Conservation (phyloP, 2,329 filamentous ascomycete species). For the Colletotrichum cereale region DNA sequence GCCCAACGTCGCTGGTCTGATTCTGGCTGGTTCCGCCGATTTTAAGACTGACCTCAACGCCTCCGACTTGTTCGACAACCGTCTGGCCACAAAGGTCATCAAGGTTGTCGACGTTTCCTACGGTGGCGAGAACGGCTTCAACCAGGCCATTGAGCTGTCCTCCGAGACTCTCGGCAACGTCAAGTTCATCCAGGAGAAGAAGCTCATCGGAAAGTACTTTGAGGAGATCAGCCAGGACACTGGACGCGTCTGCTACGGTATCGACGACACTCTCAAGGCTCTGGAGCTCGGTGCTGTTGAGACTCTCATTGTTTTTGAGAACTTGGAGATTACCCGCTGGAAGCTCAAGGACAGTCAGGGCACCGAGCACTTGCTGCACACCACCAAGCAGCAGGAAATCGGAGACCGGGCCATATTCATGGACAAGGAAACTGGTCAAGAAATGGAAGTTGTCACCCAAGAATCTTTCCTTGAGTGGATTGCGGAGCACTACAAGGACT, state of each 20-base stretch:
- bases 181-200: slow-evolving; percentile 99
- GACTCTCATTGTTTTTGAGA: slow-evolving; percentile 96
- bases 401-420: slow-evolving; percentile 85
- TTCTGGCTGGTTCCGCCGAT: slow-evolving; percentile 96
- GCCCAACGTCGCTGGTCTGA: slow-evolving; percentile 95
- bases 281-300: slow-evolving; percentile 96
- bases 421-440: slow-evolving; percentile 94
- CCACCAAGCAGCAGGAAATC: slow-evolving; percentile 85
- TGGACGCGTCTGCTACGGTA: slow-evolving; percentile 96
- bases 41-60: slow-evolving; percentile 99
- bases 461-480: slow-evolving; percentile 99
- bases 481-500: slow-evolving; percentile 98
- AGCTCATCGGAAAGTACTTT: slow-evolving; percentile 98
- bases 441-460: slow-evolving; percentile 94
- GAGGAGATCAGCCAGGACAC: slow-evolving; percentile 99
- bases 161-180: slow-evolving; percentile 97
- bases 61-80: slow-evolving; percentile 96
- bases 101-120: slow-evolving; percentile 99
- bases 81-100: slow-evolving; percentile 94
- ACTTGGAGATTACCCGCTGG: slow-evolving; percentile 95
- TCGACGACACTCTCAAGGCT: slow-evolving; percentile 97
- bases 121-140: slow-evolving; percentile 99
- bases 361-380: slow-evolving; percentile 82
- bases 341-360: slow-evolving; percentile 84
- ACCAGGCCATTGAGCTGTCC: slow-evolving; percentile 97